Percentiles rank a stretch among this genome's conserved stretches.
phyloP scores from a whole-genome alignment of 2,329 filamentous ascomycete species.

The Dothistroma pini region DNA sequence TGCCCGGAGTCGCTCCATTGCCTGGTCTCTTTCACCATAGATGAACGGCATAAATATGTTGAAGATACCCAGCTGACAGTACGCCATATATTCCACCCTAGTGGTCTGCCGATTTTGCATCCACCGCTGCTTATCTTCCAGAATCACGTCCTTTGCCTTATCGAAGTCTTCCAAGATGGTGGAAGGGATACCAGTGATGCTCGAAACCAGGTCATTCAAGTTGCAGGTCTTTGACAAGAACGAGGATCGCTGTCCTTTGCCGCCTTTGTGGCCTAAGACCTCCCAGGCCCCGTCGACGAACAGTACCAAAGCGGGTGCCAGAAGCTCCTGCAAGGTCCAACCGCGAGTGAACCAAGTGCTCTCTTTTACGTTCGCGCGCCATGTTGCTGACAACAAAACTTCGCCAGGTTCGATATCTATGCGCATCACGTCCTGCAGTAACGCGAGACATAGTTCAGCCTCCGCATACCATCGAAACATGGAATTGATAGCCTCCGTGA shows the following conservation, averaged over 20 bases:
- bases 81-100: not conserved
- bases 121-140: not conserved
- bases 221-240: not conserved
- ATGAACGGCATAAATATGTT: not conserved
- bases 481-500: not conserved
- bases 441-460: conserved; percentile 14
- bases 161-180: conserved; percentile 2
- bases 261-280: not conserved
- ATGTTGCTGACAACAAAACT: not conserved
- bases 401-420: not conserved
- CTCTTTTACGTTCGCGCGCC: not conserved
- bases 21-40: not conserved
- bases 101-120: not conserved
- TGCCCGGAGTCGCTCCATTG: not conserved
- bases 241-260: not conserved
- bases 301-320: conserved; percentile 14
- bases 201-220: not conserved
- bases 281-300: conserved; percentile 16
- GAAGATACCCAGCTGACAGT: not conserved
- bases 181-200: not conserved
- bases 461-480: conserved; percentile 12
- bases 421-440: conserved; percentile 6
- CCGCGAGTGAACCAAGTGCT: conserved; percentile 21
- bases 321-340: conserved; percentile 5
- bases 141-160: not conserved